These are phyloP conservation scores for Pestalotiopsis fici DNA, from an alignment of 2,329 filamentous ascomycete species.

Conservation along the genomic window DNA sequence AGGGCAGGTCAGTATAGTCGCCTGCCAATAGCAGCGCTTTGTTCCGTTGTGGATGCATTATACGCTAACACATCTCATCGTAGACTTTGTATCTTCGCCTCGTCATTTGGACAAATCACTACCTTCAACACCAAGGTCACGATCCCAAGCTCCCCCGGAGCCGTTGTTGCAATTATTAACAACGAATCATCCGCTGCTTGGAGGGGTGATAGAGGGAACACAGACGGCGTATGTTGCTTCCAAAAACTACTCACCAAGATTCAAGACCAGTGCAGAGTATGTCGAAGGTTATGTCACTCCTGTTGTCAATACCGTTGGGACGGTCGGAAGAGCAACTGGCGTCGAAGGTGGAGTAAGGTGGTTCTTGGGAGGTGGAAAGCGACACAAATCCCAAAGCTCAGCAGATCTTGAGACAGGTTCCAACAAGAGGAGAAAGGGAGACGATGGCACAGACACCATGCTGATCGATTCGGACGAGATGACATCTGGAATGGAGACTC, in stretches of 20 bases:
- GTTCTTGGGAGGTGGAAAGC: slow-evolving; percentile 67
- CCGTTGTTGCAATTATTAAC: slow-evolving; percentile 85
- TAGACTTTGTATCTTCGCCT: slow-evolving; percentile 70
- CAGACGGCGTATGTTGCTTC: slow-evolving; percentile 83
- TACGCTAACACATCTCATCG: not conserved
- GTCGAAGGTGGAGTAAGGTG: slow-evolving; percentile 85
- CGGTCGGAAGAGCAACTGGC: slow-evolving; percentile 80
- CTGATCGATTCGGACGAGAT: slow-evolving; percentile 19
- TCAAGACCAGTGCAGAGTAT: slow-evolving; percentile 88
- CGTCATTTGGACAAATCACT: slow-evolving; percentile 44
- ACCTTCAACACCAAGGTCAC: slow-evolving; percentile 38
- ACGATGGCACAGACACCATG: slow-evolving; percentile 19
- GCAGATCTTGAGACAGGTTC: slow-evolving; percentile 49
- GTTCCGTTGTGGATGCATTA: slow-evolving; percentile 11
- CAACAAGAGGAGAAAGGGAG: slow-evolving; percentile 62
- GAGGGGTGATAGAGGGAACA: slow-evolving; percentile 81
- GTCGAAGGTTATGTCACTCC: slow-evolving; percentile 87
- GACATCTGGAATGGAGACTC: slow-evolving; percentile 27
- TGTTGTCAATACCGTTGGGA: slow-evolving; percentile 83
- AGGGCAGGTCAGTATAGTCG: slow-evolving; percentile 61
- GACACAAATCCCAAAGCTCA: slow-evolving; percentile 46
- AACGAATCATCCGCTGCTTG: slow-evolving; percentile 83
- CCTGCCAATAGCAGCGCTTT: slow-evolving; percentile 12
- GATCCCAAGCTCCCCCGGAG: slow-evolving; percentile 57
- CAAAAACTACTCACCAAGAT: slow-evolving; percentile 87